These are phyloP conservation scores for Coemansia sp. DNA, from an alignment of 192 early-diverging fungal species.

Conservation along the genomic window DNA sequence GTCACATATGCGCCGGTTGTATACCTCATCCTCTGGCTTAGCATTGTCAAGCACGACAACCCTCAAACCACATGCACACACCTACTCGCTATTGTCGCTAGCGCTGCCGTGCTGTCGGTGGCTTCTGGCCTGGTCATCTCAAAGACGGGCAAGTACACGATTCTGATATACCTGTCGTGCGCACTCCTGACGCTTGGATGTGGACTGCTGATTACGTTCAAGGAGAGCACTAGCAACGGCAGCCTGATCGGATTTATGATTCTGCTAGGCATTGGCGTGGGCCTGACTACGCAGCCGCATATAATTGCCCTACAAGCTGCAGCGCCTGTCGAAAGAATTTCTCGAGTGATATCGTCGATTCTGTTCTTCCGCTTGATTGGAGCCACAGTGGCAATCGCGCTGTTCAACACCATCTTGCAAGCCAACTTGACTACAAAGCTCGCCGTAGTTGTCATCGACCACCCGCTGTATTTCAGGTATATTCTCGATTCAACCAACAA, in stretches of 20 bases:
- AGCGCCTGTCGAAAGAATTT: slow-evolving; percentile 3
- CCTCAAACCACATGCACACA: slow-evolving; percentile 12
- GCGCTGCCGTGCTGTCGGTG: slow-evolving; percentile 14
- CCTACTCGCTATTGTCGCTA: slow-evolving; percentile 20
- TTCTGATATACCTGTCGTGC: neutral
- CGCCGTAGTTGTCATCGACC: slow-evolving; percentile 19
- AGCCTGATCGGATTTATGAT: slow-evolving; percentile 33
- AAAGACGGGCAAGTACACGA: slow-evolving; percentile 9
- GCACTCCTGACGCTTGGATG: slow-evolving; percentile 30
- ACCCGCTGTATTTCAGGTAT: slow-evolving; percentile 32
- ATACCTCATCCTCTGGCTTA: slow-evolving; percentile 73
- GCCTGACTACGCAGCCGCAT: slow-evolving; percentile 34
- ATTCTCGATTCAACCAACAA: slow-evolving; percentile 40
- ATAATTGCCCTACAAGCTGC: slow-evolving; percentile 26
- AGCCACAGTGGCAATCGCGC: slow-evolving; percentile 30
- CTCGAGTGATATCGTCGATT: slow-evolving; percentile 22
- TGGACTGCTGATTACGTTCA: slow-evolving; percentile 21
- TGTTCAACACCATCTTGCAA: slow-evolving; percentile 43
- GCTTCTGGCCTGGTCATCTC: slow-evolving; percentile 10
- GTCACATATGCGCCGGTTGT: slow-evolving; percentile 31
- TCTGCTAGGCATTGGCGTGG: slow-evolving; percentile 38
- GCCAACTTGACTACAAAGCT: slow-evolving; percentile 40
- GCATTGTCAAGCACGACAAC: slow-evolving; percentile 42
- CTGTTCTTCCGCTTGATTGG: slow-evolving; percentile 36
- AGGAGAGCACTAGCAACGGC: slow-evolving; percentile 27